Conservation (phyloP, 2,329 filamentous ascomycete species). For the Ophiostoma piceae region DNA sequence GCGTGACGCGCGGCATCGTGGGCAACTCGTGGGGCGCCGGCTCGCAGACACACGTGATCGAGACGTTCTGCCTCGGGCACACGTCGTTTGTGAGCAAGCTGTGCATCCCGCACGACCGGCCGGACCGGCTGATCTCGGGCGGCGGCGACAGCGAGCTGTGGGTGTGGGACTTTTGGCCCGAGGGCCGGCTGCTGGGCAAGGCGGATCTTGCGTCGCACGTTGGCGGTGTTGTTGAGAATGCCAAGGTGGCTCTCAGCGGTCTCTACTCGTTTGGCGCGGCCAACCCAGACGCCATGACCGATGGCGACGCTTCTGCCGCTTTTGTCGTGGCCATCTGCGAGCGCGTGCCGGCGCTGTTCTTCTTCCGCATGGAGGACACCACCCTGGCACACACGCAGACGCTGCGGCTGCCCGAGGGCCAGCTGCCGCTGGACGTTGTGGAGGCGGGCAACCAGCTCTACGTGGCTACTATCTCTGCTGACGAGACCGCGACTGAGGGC, state of each 20-base stretch:
- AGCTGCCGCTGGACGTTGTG: conserved; percentile 49
- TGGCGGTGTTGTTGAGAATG: conserved; percentile 25
- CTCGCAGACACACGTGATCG: conserved; percentile 75
- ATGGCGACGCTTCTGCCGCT: conserved; percentile 16
- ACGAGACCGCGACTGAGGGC: background rate
- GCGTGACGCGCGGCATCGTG: conserved; percentile 68
- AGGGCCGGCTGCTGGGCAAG: conserved; percentile 49
- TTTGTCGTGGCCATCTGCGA: conserved; percentile 42
- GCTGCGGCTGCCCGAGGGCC: conserved; percentile 50
- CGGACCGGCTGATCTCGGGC: conserved; percentile 70
- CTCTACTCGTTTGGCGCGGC: conserved; percentile 34
- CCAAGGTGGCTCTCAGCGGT: conserved; percentile 45
- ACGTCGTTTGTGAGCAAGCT: conserved; percentile 76
- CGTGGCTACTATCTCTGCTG: conserved; percentile 15
- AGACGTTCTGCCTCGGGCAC: conserved; percentile 85
- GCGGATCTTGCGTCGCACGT: conserved; percentile 53
- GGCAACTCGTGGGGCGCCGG: conserved; percentile 37
- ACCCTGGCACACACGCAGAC: conserved; percentile 46
- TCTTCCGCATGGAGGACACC: conserved; percentile 51
- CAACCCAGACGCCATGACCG: conserved; percentile 17
- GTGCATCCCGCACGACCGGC: conserved; percentile 53
- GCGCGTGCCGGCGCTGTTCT: conserved; percentile 57
- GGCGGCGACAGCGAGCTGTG: conserved; percentile 77
- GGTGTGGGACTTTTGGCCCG: conserved; percentile 71
- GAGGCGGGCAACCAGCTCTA: conserved; percentile 16